Evolutionary conservation across 176 grass and related monocot species (phyloP).

Genomic region (Cenchrus americanus): DNA sequence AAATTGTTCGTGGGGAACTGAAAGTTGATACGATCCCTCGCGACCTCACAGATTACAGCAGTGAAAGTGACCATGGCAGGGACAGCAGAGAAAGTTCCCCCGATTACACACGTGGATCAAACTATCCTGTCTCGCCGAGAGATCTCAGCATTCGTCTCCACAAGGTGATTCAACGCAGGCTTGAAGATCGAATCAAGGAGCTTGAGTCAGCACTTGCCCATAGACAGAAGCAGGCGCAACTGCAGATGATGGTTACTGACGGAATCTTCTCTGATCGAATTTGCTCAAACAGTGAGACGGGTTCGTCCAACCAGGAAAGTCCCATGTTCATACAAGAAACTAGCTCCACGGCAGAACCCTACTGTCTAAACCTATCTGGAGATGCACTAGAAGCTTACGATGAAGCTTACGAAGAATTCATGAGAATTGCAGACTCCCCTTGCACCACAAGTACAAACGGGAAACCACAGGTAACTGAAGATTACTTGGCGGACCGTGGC

Average conservation of each 20-base stretch:
- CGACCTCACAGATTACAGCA: conserved; percentile 43
- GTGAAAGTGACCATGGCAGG: conserved; percentile 49
- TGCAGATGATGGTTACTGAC: conserved; percentile 51
- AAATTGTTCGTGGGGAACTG: conserved; percentile 76
- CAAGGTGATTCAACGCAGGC: conserved; percentile 73
- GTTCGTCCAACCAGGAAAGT: conserved; percentile 70
- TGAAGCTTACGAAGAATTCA: conserved; percentile 91
- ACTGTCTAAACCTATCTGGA: conserved; percentile 78
- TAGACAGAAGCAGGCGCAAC: conserved; percentile 60
- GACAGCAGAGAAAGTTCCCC: conserved; percentile 60
- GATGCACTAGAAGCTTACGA: conserved; percentile 82
- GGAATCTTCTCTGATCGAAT: conserved; percentile 55
- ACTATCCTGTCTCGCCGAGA: conserved; percentile 77
- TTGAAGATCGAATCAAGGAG: conserved; percentile 78
- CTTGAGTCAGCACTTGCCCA: conserved; percentile 72
- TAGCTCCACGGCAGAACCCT: conserved; percentile 50
- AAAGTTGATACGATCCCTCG: conserved; percentile 54
- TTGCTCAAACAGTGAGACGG: conserved; percentile 75
- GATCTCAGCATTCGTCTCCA: conserved; percentile 86
- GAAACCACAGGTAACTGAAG: conserved; percentile 44
- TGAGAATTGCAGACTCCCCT: conserved; percentile 49
- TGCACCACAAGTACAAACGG: conserved; percentile 49
- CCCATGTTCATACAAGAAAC: conserved; percentile 52
- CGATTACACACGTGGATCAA: conserved; percentile 43
- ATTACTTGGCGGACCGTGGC: conserved; percentile 45